Evolutionary conservation across 2,329 filamentous ascomycete species (phyloP), one percentile per base, ranked within the genome.

Genomic region (Aspergillus novofumigatus): DNA sequence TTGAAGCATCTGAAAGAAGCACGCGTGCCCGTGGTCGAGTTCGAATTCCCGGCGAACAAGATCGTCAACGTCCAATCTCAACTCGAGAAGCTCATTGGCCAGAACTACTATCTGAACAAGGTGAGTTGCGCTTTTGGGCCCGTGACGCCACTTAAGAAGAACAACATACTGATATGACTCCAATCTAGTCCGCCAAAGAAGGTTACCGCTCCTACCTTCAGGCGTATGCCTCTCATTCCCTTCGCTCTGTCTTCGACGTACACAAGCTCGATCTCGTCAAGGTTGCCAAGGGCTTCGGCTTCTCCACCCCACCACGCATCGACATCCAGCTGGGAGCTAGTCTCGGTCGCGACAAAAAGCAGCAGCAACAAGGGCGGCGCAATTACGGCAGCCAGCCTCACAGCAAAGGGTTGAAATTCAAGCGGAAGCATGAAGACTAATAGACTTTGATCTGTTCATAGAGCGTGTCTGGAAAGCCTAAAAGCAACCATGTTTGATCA

Each of bases 81-180:
- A 75, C 84, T 97, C 9, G 93, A 97, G 81, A 94, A 93, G 77
- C 83, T 97, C 64, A 95, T 99, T 67, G 86, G 85, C 29, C 90
- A 94, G 74, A 97, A 99, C 77, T 97, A 97, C 80, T 97, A 97
- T 75, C 83, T 99, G 57, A 94, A 97, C 80, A 94, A 96, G 83
- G 82, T 84, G 70, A 56, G 77, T 67, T 41, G 51, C 9, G 55
- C 23, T 11, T 5, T 21, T 47, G 32, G 32, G 5, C 32, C 32
- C 3, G 5, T 7, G 5, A 14, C 4, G 2, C 14, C 48, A 49
- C 28, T 21, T 23, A 11, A 35, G 6, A 7, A 14, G 21, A 52
- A 8, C 29, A 11, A 11, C 20, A 11, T 17, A 44, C 54, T 53
- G 47, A 56, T 51, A 11, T 14, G 21, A 5, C 17, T 8, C 7